Evolutionary conservation across 2,329 filamentous ascomycete species (phyloP), one percentile per base, ranked within the genome.

Genomic region (Phyllosticta citribraziliensis): DNA sequence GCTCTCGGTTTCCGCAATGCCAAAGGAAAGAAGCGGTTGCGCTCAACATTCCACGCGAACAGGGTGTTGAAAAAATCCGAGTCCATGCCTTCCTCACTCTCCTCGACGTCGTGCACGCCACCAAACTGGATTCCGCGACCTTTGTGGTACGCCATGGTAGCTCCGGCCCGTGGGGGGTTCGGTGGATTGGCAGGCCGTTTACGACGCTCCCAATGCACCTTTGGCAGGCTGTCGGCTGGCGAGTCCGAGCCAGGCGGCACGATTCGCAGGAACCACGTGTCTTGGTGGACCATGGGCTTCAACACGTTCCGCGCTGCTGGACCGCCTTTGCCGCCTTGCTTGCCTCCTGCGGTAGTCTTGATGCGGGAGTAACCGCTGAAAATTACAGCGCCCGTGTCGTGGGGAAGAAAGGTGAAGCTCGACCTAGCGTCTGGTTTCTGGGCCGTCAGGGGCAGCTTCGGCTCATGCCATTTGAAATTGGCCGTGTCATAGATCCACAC

Each of bases 1-100:
- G 81, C 78, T 25, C 91, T 85, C 2, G 90, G 84, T 67, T 91
- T 89, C 58, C 92, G 82, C 54, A 97, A 78, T 10, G 79, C 78
- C 53, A 97, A 79, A 2, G 88, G 89, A 78, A 97, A 97, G 77
- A 96, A 97, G 9, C 94, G 83, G 72, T 99, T 99, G 63, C 93
- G 84, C 69, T 97, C 94, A 64, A 96, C 86, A 70, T 96, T 97
- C 90, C 92, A 97, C 5, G 92, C 89, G 69, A 89, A 95, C 24
- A 97, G 76, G 61, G 87, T 84, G 68, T 97, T 93, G 78, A 97
- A 99, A 75, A 99, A 99, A 72, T 97, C 92, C 70, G 90, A 96
- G 60, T 99, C 93, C 66, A 99, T 96, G 3, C 89, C 91, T 73
- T 99, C 94, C 71, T 96, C 92, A 65, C 84, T 93, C 71, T 92